Base-by-base conservation (phyloP, 176 grass and related monocot species). In the Cenchrus americanus region DNA sequence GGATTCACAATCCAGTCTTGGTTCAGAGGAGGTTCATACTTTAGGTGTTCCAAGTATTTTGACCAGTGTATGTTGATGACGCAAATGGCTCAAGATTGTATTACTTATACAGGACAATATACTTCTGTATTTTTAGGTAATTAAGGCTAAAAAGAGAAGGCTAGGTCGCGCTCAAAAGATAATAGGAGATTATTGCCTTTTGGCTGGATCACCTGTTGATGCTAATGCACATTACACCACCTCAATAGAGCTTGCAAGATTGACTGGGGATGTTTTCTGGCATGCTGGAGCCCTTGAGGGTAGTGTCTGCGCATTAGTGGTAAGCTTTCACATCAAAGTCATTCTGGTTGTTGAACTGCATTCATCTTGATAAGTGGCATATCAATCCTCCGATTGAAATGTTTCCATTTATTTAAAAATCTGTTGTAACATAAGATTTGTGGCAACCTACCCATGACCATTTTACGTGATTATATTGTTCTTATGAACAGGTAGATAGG, bases 241-340 rank as follows among this genome's bases (percentile, higher is more conserved):
- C 10, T 81, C 96, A 78, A 99, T 99, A 89, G 96, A 99, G 51
- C 91, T 99, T 70, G 91, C 96, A 63, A 95, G 91, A 83, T 85
- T 99, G 81, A 99, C 96, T 17, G 96, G 96, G 79, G 96, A 99
- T 94, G 91, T 99, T 74, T 99, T 99, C 83, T 99, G 96, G 96
- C 96, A 99, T 90, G 96, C 96, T 23, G 96, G 96, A 70, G 93
- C 96, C 26, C 80, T 99, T n/a, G 96, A 99, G 86, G 96, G 96
- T 66, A 99, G 91, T 78, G 91, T 99, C 68, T 99, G 96, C 34
- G 89, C 96, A 8, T 62, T 99, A 88, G 69, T 99, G 81, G 96
- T 99, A 89, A 94, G 12, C 5, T 87, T 86, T 61, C 8, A 10
- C 67, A 67, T 54, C 13, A 34, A 70, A 54, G 62, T 19, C 2